Base-by-base conservation (phyloP, 192 early-diverging fungal species). In the Coemansia sp. region DNA sequence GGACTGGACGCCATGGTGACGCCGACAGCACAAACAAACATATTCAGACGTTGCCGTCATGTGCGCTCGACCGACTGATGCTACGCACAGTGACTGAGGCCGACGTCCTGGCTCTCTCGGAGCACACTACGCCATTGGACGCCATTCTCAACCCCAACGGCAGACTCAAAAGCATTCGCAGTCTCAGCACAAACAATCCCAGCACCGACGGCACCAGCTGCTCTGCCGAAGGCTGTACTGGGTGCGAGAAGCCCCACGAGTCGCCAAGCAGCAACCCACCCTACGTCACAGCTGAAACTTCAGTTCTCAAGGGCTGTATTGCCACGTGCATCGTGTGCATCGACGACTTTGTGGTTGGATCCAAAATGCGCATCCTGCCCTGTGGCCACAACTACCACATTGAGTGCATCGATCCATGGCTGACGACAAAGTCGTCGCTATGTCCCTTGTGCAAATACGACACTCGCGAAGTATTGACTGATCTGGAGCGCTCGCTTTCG, bases 331-430 rank as follows among this genome's bases (percentile, higher is more conserved):
- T 77, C 41, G 78, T 84, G n/a, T 84, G 83, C 60, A 84, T 84
- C 32, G 83, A 84, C 34, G 83, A 84, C 48, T 84, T 84, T 72
- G 75, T 70, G 0, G 70, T 71, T 29, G 83, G 83, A 7, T 74
- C 74, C 40, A 74, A 71, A 56, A 78, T 80, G 78, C 77, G 84
- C 42, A 77, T 80, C 31, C 65, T 86, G 59, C 84, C 84, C 6
- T 86, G 84, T 34, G 75, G 80, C 19, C 86, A 87, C 78, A 76
- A 76, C 68, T 87, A 84, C 67, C 86, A 87, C 62, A 78, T 79
- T 10, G 83, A 80, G 29, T 87, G 86, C 62, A 80, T 87, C 40
- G 86, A 87, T 46, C 80, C 78, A 2, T 87, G 86, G 86, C 71
- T 87, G 24, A 81, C 84, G 0, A 62, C 77, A 59, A 79, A 82